Evolutionary conservation across 345 rosid species (phyloP).

Genomic region (Populus ilicifolia): DNA sequence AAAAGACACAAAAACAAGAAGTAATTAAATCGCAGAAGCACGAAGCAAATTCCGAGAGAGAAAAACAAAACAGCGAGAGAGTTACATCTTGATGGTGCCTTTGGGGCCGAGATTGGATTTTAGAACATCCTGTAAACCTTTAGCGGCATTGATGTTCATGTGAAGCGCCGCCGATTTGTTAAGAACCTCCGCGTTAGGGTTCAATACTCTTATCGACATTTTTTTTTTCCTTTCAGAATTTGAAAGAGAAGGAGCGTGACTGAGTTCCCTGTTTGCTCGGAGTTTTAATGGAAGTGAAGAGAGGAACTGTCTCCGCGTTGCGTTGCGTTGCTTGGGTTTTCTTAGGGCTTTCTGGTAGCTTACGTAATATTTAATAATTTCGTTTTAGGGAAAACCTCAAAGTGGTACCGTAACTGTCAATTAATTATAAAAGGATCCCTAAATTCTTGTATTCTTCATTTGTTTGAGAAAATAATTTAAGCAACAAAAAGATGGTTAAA

Average conservation of each 20-base stretch:
- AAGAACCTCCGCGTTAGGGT: conserved; percentile 95
- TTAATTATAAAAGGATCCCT: no score
- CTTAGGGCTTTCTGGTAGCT: background rate
- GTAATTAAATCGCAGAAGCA: background rate
- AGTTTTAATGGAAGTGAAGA: background rate
- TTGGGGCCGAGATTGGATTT: conserved; percentile 93
- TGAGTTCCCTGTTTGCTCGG: background rate
- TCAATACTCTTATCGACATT: conserved; percentile 85
- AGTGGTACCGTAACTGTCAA: no score
- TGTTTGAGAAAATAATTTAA: no score
- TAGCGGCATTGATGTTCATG: conserved; percentile 97
- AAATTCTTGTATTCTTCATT: no score
- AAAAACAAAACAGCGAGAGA: background rate
- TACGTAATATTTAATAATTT: background rate
- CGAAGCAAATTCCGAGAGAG: background rate
- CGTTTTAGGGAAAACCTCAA: no score
- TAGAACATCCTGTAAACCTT: conserved; percentile 92
- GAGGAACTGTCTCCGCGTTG: background rate
- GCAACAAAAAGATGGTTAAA: no score
- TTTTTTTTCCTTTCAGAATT: conserved; percentile 10
- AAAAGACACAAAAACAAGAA: background rate
- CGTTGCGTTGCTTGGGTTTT: background rate
- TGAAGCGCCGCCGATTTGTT: conserved; percentile 98
- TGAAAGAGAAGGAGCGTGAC: background rate
- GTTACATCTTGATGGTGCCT: conserved; percentile 93